Evolutionary conservation across 108 stramenopile genomes (phyloP).

Genomic region (Fistulifera solaris): DNA sequence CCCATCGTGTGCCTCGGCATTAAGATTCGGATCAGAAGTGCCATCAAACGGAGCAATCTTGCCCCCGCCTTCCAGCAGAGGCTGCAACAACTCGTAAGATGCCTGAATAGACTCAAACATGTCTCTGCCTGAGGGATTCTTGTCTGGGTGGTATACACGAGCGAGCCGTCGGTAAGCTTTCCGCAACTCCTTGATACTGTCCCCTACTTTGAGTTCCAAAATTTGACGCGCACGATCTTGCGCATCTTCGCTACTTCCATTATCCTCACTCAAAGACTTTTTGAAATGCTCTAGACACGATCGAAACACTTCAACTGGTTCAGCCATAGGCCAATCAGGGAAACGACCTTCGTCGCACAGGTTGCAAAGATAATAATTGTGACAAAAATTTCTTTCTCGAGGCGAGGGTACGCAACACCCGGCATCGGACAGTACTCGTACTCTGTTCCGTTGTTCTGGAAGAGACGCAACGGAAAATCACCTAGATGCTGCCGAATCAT

Average conservation of each 20-base stretch:
- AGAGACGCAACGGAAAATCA: constrained; percentile 68
- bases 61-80: constrained; percentile 45
- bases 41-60: constrained; percentile 10
- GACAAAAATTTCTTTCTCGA: constrained; percentile 71
- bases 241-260: constrained; percentile 36
- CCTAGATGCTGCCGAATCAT: constrained; percentile 77
- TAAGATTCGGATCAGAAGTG: background rate
- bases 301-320: constrained; percentile 65
- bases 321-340: constrained; percentile 69
- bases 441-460: constrained; percentile 49
- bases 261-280: constrained; percentile 41
- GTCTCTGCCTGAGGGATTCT: constrained; percentile 55
- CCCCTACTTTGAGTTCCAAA: constrained; percentile 37
- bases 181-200: constrained; percentile 43
- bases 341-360: constrained; percentile 69
- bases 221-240: constrained; percentile 35
- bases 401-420: constrained; percentile 48
- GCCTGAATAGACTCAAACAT: constrained; percentile 70
- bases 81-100: constrained; percentile 63
- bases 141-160: constrained; percentile 68
- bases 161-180: constrained; percentile 55
- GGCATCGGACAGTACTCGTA: constrained; percentile 81
- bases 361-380: constrained; percentile 73
- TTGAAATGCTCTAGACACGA: constrained; percentile 59
- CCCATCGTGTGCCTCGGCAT: constrained; percentile 21